A percentile compares a stretch with the other conserved stretches of the same genome.
phyloP scores from a whole-genome alignment of 2,329 filamentous ascomycete species.

The Colletotrichum chlorophyti region DNA sequence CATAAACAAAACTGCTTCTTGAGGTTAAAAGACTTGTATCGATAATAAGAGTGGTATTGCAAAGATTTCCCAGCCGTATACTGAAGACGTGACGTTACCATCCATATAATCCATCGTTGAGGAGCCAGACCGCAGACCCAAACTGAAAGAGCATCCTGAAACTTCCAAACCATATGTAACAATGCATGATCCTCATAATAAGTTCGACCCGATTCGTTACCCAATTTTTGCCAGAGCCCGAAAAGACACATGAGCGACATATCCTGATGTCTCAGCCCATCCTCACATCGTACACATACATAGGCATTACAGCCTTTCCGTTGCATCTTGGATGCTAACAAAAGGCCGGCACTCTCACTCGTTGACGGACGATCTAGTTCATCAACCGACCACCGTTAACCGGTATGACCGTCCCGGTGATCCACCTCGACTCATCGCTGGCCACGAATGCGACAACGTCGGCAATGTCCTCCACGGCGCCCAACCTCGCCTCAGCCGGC shows the following conservation, averaged over 20 bases:
- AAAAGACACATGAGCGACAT: neutral
- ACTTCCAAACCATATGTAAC: conserved; percentile 6
- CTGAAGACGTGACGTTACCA: neutral
- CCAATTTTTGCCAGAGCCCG: no score
- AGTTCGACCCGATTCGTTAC: conserved; percentile 9
- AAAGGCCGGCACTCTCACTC: neutral
- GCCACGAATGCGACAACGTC: conserved; percentile 30
- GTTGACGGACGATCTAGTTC: conserved; percentile 20
- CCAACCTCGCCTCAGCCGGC: conserved; percentile 28
- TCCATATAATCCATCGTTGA: no score
- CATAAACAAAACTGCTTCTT: no score
- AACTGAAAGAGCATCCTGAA: neutral
- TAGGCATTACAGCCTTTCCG: conserved; percentile 8
- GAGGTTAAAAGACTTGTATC: neutral
- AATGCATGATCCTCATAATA: neutral
- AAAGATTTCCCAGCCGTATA: neutral
- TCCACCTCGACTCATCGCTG: conserved; percentile 30
- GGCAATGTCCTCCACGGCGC: conserved; percentile 29
- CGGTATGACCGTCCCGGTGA: conserved; percentile 29
- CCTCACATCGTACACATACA: conserved; percentile 15
- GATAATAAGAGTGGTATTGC: neutral
- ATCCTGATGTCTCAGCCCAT: conserved; percentile 18
- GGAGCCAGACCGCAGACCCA: no score
- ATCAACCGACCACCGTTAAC: conserved; percentile 29
- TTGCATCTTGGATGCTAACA: neutral